Base-by-base conservation (phyloP, 1,284 basidiomycete genomes). In the Pascua sp. region DNA sequence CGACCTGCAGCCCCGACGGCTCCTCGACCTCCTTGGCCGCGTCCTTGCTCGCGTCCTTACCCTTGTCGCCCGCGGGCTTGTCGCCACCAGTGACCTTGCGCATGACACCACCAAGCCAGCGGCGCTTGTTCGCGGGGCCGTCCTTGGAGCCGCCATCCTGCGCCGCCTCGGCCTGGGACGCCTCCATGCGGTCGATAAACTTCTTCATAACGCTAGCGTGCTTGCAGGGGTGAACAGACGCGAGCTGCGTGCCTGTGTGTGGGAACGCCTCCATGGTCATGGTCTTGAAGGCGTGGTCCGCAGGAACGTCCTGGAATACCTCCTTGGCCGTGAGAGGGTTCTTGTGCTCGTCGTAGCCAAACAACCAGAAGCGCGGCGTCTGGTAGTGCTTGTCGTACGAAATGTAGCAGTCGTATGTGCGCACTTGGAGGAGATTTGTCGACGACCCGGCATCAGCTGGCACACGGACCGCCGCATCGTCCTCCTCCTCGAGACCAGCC, bases 121-220 rank as follows among this genome's bases (percentile, higher is more conserved):
- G 91, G 83, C 89, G 87, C 77, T 83, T 82, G 56, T 83, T 83
- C 16, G 51, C 63, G 12, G 47, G 56, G 36, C 53, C 56, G 16
- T 63, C 65, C 17, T 55, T 65, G n/a, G 60, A 58, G 47, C 56
- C 38, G 42, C 61, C 69, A 52, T 56, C 55, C 42, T 47, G 55
- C 5, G 54, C 43, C 37, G 66, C 82, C 80, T 41, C 83, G 58
- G 73, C 55, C 45, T 90, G 86, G 61, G 85, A 86, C 75, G 86
- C 86, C 77, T 98, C 96, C 93, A 98, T 98, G 55, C 94, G 84
- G 76, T 97, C 94, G 70, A 98, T 97, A 64, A 98, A 92, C 78
- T 98, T 98, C 83, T 96, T 97, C 96, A 99, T 99, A 54, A 99
- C 96, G 73, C 87, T 91, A 0, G 94, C 91, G 75, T 99, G 95